Evolutionary conservation across 306 rosid genomes (phyloP).

Genomic region (Astragalus membranaceus): DNA sequence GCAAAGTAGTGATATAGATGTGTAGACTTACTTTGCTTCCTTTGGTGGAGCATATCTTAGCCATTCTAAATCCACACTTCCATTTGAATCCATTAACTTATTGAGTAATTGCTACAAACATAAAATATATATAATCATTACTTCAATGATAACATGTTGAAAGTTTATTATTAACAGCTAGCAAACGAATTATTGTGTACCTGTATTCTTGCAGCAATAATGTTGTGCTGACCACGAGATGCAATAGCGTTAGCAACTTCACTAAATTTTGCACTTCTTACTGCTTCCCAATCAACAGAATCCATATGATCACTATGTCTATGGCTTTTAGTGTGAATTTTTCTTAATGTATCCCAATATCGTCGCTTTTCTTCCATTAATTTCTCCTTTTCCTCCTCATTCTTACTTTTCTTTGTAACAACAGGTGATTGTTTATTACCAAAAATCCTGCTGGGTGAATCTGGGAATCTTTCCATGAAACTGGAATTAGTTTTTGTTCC

Average conservation of each 20-base stretch:
- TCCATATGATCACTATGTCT: conserved; percentile 28
- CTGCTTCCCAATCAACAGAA: conserved; percentile 60
- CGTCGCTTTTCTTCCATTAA: not conserved
- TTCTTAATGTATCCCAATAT: conserved; percentile 48
- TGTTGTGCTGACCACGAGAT: conserved; percentile 57
- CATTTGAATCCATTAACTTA: conserved; percentile 28
- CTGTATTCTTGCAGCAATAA: conserved; percentile 41
- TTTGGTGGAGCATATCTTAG: conserved; percentile 49
- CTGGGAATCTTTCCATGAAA: not conserved
- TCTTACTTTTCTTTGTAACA: not conserved
- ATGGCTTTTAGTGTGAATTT: not conserved
- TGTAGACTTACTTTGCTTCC: conserved; percentile 32
- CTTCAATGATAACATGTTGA: not conserved
- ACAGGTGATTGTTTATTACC: not conserved
- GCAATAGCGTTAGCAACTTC: conserved; percentile 42
- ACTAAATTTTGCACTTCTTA: conserved; percentile 27
- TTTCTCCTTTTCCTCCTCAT: conserved; percentile 10
- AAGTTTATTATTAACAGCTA: not conserved
- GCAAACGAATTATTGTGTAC: conserved; percentile 8
- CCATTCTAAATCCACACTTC: conserved; percentile 61
- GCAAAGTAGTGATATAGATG: not conserved
- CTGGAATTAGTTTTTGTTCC: not conserved
- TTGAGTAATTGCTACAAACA: conserved; percentile 46
- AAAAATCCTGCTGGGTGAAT: not conserved
- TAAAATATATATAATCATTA: not conserved